A percentile compares a stretch with the other conserved stretches of the same genome.
These are phyloP conservation scores for Pezicula carpinea DNA, from an alignment of 2,329 filamentous ascomycete species.

Conservation along the genomic window DNA sequence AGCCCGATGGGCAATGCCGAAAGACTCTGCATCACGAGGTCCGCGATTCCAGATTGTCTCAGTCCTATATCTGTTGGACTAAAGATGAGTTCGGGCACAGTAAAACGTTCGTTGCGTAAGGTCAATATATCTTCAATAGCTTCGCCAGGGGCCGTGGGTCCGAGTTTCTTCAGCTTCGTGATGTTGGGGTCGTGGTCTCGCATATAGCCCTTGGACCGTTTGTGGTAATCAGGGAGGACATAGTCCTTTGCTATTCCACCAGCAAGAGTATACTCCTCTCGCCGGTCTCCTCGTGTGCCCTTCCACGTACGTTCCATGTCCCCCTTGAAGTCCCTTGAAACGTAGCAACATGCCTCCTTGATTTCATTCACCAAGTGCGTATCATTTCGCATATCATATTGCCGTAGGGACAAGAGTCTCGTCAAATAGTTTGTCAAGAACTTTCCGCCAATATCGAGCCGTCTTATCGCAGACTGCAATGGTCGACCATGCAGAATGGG, in stretches of 20 bases:
- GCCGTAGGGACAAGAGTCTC: slow-evolving; percentile 80
- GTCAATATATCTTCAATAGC: slow-evolving; percentile 74
- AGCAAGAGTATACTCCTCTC: slow-evolving; percentile 39
- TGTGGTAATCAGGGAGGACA: slow-evolving; percentile 76
- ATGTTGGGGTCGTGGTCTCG: slow-evolving; percentile 72
- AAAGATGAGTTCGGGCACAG: slow-evolving; percentile 86
- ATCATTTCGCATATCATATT: slow-evolving; percentile 95
- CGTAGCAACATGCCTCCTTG: slow-evolving; percentile 85
- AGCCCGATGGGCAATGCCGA: slow-evolving; percentile 72
- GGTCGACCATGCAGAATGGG: slow-evolving; percentile 78
- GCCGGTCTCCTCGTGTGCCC: slow-evolving; percentile 57
- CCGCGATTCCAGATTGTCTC: slow-evolving; percentile 74
- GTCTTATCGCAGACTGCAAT: slow-evolving; percentile 73
- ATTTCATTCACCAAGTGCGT: slow-evolving; percentile 92
- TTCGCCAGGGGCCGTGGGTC: slow-evolving; percentile 35
- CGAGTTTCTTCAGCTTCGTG: slow-evolving; percentile 43
- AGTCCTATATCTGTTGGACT: slow-evolving; percentile 81
- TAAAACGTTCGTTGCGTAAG: slow-evolving; percentile 86
- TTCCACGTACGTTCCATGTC: slow-evolving; percentile 87
- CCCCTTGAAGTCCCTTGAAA: slow-evolving; percentile 68
- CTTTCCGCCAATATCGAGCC: slow-evolving; percentile 89
- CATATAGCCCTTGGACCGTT: slow-evolving; percentile 58
- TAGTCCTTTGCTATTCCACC: slow-evolving; percentile 79
- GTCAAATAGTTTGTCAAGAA: slow-evolving; percentile 90
- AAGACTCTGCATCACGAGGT: slow-evolving; percentile 77